Evolutionary conservation across 345 rosid genomes (phyloP).

Genomic region (Limnanthes douglasii): DNA sequence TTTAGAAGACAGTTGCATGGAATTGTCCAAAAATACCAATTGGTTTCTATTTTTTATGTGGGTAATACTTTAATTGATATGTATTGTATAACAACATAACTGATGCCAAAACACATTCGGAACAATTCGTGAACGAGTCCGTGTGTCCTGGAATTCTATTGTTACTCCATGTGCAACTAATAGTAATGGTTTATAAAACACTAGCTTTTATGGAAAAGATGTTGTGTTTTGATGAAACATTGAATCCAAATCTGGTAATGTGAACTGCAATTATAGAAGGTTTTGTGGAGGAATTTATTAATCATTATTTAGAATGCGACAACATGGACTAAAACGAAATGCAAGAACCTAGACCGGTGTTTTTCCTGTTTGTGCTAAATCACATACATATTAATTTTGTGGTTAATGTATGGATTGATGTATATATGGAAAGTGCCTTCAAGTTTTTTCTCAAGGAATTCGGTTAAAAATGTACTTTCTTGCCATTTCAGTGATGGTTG

Average conservation of each 20-base stretch:
- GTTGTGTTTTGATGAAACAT: slow-evolving; percentile 10
- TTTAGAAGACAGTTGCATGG: slow-evolving; percentile 18
- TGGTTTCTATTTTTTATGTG: slow-evolving; percentile 11
- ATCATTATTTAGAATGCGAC: slow-evolving; percentile 27
- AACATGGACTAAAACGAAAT: slow-evolving; percentile 26
- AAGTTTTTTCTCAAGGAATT: slow-evolving; percentile 33
- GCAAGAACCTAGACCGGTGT: slow-evolving; percentile 41
- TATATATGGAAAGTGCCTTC: slow-evolving; percentile 31
- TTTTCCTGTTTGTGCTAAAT: slow-evolving; percentile 55
- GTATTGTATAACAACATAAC: slow-evolving; percentile 24
- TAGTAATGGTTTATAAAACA: slow-evolving; percentile 26
- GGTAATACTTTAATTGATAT: slow-evolving; percentile 24
- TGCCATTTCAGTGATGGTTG: slow-evolving; percentile 49
- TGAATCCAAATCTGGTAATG: slow-evolving; percentile 35
- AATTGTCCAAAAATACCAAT: slow-evolving; percentile 7
- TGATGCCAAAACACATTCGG: slow-evolving; percentile 15
- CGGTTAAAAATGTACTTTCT: slow-evolving; percentile 26
- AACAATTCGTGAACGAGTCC: slow-evolving; percentile 13
- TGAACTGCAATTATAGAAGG: slow-evolving; percentile 61
- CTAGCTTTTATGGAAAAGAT: slow-evolving; percentile 25
- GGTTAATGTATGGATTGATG: slow-evolving; percentile 45
- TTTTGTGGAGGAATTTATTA: slow-evolving; percentile 36
- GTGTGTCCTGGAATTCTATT: slow-evolving; percentile 19
- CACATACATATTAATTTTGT: slow-evolving; percentile 23
- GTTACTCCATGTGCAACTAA: slow-evolving; percentile 23